Conservation (phyloP, 2,329 filamentous ascomycete species). For the Stemphylium vesicarium region DNA sequence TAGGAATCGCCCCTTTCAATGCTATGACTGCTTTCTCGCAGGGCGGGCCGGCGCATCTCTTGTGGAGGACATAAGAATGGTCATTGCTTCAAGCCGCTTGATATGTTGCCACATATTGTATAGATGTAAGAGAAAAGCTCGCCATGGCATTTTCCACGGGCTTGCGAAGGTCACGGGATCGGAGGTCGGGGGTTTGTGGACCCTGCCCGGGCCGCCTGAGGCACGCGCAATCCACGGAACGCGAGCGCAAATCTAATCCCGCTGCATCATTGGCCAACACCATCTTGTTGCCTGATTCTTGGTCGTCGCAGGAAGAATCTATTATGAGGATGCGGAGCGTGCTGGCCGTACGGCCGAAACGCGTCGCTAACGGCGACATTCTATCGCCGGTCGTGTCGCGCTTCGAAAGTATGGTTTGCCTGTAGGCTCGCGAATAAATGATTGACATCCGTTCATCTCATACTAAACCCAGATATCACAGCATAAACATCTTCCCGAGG, state of each 20-base stretch:
- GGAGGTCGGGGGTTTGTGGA: background rate
- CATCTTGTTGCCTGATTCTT: background rate
- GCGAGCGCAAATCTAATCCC: background rate
- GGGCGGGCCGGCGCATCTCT: background rate
- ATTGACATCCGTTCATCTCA: background rate
- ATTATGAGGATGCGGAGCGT: background rate
- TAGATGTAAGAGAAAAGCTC: background rate
- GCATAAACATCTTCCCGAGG: background rate
- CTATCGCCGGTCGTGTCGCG: background rate
- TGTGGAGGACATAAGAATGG: background rate
- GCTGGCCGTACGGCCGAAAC: slow-evolving; percentile 3
- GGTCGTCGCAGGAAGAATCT: background rate
- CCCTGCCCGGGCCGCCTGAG: background rate
- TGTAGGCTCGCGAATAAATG: background rate
- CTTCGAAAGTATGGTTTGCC: background rate
- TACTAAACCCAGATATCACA: background rate
- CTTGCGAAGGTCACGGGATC: background rate
- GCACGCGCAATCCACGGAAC: background rate
- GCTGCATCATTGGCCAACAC: slow-evolving; percentile 8
- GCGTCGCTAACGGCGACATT: background rate
- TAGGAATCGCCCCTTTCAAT: background rate
- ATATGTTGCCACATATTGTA: too few species aligned
- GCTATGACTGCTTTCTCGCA: background rate
- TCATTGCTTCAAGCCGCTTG: background rate
- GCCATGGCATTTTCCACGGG: background rate